Percentiles rank a stretch among this genome's conserved stretches.
Evolutionary conservation across 1,284 basidiomycete species (phyloP).

Genomic region (Puccinia polysora): DNA sequence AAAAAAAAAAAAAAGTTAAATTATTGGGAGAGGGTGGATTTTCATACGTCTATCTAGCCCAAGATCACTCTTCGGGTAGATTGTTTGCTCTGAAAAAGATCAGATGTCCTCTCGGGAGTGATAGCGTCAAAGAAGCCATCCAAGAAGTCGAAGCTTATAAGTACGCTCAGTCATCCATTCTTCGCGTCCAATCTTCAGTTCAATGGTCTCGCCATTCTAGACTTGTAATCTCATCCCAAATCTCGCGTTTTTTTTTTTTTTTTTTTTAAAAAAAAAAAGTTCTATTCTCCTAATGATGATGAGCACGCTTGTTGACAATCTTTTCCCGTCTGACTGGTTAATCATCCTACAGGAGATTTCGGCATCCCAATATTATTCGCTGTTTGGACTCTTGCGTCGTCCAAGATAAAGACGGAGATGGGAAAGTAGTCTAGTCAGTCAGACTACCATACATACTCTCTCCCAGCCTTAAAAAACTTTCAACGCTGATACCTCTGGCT

Average conservation of each 20-base stretch:
- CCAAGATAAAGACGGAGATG: conserved; percentile 48
- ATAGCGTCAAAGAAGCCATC: conserved; percentile 51
- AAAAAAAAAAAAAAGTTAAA: conserved; percentile 15
- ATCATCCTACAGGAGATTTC: conserved; percentile 47
- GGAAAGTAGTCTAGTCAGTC: conserved; percentile 44
- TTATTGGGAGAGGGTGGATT: conserved; percentile 50
- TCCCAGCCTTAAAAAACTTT: no score
- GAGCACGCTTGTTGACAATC: no score
- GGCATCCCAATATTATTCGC: conserved; percentile 51
- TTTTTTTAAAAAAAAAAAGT: no score
- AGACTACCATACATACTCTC: no score
- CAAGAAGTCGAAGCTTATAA: conserved; percentile 53
- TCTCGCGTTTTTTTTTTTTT: no score
- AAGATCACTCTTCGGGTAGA: conserved; percentile 49
- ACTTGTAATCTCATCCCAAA: no score
- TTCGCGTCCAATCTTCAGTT: no score
- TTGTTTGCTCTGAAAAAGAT: conserved; percentile 53
- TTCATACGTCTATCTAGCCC: conserved; percentile 50
- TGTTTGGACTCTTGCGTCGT: conserved; percentile 52
- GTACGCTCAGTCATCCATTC: background rate
- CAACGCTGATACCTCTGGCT: no score
- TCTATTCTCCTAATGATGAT: no score
- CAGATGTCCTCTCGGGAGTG: conserved; percentile 51
- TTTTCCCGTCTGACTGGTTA: no score
- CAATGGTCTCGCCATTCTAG: no score